phyloP scores from a whole-genome alignment of 164 flowering plant genomes.

The Stephania japonica region DNA sequence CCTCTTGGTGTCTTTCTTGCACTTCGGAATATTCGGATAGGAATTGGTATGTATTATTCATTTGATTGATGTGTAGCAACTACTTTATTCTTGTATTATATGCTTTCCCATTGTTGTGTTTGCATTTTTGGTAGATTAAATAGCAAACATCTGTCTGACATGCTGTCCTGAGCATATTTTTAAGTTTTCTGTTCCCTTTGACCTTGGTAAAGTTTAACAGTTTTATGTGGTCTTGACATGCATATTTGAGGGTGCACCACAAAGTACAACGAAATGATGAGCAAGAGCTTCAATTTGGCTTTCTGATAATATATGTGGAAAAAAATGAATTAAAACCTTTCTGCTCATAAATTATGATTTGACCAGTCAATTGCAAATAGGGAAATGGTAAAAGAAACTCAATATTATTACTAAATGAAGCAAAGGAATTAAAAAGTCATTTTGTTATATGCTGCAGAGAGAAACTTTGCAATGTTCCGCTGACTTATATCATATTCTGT shows the following conservation, averaged over 20 bases:
- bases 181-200: background rate
- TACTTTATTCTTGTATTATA: background rate
- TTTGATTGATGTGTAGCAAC: background rate
- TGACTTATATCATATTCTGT: background rate
- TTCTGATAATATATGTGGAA: background rate
- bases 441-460: background rate
- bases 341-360: background rate
- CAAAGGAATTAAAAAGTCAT: background rate
- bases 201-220: background rate
- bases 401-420: background rate
- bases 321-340: background rate
- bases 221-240: background rate
- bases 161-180: background rate
- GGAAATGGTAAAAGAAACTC: background rate
- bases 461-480: background rate
- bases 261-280: background rate
- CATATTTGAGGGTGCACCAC: background rate
- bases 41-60: conserved; percentile 56
- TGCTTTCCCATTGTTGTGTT: background rate
- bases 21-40: conserved; percentile 91
- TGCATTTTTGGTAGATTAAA: background rate
- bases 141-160: background rate
- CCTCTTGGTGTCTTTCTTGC: conserved; percentile 97
- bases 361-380: background rate
- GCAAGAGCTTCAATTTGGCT: background rate